Evolutionary conservation across 495 filamentous ascomycete genomes (phyloP), one percentile per base, ranked within the genome.

Genomic region (Astrocystis sublimbata): DNA sequence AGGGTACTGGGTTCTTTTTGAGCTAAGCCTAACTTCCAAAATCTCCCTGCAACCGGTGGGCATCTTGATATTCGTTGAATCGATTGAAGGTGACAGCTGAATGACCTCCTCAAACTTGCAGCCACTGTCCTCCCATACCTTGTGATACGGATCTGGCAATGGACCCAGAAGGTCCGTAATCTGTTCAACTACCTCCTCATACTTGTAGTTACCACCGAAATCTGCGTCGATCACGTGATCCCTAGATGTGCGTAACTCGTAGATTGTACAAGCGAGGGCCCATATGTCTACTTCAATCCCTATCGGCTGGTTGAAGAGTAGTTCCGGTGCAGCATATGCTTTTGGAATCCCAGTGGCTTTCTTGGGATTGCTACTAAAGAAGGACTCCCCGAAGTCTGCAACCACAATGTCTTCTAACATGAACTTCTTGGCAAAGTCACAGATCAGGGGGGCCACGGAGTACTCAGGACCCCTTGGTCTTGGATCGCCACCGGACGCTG

Each of bases 221-320:
- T 24, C 23, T 1, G 13, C 33, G 2, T 26, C 38, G 35, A 57
- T 43, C 2, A 45, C 15, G 3, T 33, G 6, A 15, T 26, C 15
- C n/a, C n/a, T n/a, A n/a, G n/a, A n/a, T 21, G 53, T 57, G 1
- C 53, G 36, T n/a, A 57, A n/a, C 26, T 57, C 53, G 15, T 31
- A 57, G 8, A 57, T 3, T 6, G 53, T 57, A 45, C 53, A 57
- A 0, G 38, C 53, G 1, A 57, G 10, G 1, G 53, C 30, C 53
- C 53, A 57, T 8, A 57, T 43, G 8, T 57, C 53, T 13, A 45
- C 40, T 2, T 6, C 40, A 15, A 8, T 5, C 1, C 53, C 53
- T 1, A 13, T 10, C 6, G 24, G 4, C 45, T 57, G 53, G 6
- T 12, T 6, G 40, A 57, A 57, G 17, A 45, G 38, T 10, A 57